phyloP scores from a whole-genome alignment of 208 protist genomes.

The Wallacemonas sp. region DNA sequence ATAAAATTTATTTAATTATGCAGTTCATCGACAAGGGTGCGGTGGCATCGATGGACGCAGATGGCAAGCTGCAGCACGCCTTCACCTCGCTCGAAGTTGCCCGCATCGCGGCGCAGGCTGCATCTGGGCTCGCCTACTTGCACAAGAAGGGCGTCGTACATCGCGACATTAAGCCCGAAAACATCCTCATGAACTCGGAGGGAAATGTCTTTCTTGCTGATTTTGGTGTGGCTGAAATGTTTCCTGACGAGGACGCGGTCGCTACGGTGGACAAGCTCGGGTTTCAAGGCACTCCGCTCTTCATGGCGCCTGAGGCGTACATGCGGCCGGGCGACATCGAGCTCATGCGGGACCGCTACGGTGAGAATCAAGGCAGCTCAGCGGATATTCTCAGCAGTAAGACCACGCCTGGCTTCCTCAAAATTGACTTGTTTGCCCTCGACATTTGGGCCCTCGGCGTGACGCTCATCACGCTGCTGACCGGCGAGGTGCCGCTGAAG shows the following conservation, averaged over 20 bases:
- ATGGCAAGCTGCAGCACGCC: constrained; percentile 11
- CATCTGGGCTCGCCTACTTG: constrained; percentile 34
- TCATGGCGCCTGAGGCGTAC: constrained; percentile 53
- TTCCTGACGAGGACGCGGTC: constrained; percentile 24
- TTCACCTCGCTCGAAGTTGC: constrained; percentile 22
- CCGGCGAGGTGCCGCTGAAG: constrained; percentile 87
- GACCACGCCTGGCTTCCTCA: constrained; percentile 3
- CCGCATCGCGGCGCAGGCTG: constrained; percentile 30
- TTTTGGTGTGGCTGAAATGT: constrained; percentile 60
- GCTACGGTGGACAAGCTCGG: constrained; percentile 25
- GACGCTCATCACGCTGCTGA: constrained; percentile 75
- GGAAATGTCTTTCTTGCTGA: constrained; percentile 42
- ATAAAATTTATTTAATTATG: constrained; percentile 89
- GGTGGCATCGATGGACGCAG: constrained; percentile 23
- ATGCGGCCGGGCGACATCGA: not conserved
- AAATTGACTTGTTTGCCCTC: constrained; percentile 22
- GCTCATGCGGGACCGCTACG: not conserved
- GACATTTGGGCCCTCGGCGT: constrained; percentile 78
- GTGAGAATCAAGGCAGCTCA: not conserved
- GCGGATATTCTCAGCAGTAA: not conserved
- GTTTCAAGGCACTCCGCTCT: constrained; percentile 46
- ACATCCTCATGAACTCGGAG: constrained; percentile 42
- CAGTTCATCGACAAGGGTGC: constrained; percentile 67
- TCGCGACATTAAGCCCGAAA: constrained; percentile 68
- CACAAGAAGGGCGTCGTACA: constrained; percentile 50